Base-by-base conservation (phyloP, 495 filamentous ascomycete genomes). In the Durotheca rogersii region DNA sequence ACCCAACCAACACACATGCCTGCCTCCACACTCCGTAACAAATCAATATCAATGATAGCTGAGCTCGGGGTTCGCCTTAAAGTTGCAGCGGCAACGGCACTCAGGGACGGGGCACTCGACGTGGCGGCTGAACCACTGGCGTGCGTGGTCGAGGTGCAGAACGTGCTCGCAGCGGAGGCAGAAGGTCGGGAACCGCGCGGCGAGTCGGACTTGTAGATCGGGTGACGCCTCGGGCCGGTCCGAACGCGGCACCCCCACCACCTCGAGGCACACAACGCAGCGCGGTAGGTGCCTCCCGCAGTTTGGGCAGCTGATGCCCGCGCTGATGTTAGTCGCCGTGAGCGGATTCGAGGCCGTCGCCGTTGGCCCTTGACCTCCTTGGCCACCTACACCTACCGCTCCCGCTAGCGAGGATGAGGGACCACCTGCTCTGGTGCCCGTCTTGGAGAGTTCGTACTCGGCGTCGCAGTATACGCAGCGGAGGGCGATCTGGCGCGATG, bases 151-250 rank as follows among this genome's bases (percentile, higher is more conserved):
- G 10, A 87, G 82, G 67, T 98, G 93, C 61, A 88, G 83, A 9
- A 88, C 89, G 72, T 98, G 93, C 60, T 88, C 86, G 65, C 93
- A 98, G 48, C 79, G 79, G 30, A 90, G 81, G 58, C 93, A 98
- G 61, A 96, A 95, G 0, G 83, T 85, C 36, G 91, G 78, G 44
- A 79, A 79, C 33, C 73, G 60, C 29, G 72, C 73, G 53, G 75
- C 72, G 37, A 71, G 66, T 15, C 71, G 54, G 32, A 71, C 63
- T 5, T 73, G 75, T 25, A 75, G 71, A 23, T 82, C 80, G 7
- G 70, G 71, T 10, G 76, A 72, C 14, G 73, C 69, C 23, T 83
- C 81, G 10, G 74, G 75, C 27, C 77, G 75, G 59, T 79, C 75
- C n/a, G 81, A 82, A 53, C 90, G 80, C 47, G 87, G 86, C 37